Conservation (phyloP, 2,329 filamentous ascomycete species). For the Sclerotinia trifoliorum region DNA sequence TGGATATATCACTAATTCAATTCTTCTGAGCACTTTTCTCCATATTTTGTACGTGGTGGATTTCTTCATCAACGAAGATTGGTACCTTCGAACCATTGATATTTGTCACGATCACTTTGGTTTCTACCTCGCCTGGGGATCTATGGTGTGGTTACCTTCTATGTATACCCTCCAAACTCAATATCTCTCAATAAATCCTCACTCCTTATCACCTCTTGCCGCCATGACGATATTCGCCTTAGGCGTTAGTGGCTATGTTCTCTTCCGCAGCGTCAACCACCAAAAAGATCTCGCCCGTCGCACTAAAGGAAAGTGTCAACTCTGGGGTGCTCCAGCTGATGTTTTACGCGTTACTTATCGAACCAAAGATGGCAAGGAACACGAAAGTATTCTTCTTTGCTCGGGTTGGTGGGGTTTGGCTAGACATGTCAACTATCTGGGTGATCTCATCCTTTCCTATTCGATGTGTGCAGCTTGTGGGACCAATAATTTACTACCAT, state of each 20-base stretch:
- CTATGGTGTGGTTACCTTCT: slow-evolving; percentile 46
- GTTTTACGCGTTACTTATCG: slow-evolving; percentile 44
- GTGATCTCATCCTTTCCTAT: slow-evolving; percentile 44
- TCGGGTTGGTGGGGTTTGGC: slow-evolving; percentile 46
- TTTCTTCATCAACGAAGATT: slow-evolving; percentile 51
- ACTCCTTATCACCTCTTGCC: slow-evolving; percentile 35
- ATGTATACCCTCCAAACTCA: slow-evolving; percentile 51
- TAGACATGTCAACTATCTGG: slow-evolving; percentile 45
- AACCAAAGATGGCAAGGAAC: slow-evolving; percentile 45
- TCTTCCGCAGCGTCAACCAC: slow-evolving; percentile 48
- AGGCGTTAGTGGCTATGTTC: slow-evolving; percentile 44
- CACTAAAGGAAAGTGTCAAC: slow-evolving; percentile 43
- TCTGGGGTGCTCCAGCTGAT: slow-evolving; percentile 47
- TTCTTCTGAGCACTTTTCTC: slow-evolving; percentile 46
- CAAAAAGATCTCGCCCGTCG: slow-evolving; percentile 47
- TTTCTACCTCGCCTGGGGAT: slow-evolving; percentile 47
- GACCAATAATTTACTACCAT: slow-evolving; percentile 43
- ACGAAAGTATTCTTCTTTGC: slow-evolving; percentile 44
- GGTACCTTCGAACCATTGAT: slow-evolving; percentile 48
- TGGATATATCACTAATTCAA: slow-evolving; percentile 44
- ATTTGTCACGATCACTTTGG: slow-evolving; percentile 47
- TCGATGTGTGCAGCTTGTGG: slow-evolving; percentile 46
- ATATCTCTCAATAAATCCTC: slow-evolving; percentile 47
- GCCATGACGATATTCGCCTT: slow-evolving; percentile 37
- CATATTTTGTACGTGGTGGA: slow-evolving; percentile 49